Conservation (phyloP, 2,329 filamentous ascomycete genomes). For the Fusarium sacchari region DNA sequence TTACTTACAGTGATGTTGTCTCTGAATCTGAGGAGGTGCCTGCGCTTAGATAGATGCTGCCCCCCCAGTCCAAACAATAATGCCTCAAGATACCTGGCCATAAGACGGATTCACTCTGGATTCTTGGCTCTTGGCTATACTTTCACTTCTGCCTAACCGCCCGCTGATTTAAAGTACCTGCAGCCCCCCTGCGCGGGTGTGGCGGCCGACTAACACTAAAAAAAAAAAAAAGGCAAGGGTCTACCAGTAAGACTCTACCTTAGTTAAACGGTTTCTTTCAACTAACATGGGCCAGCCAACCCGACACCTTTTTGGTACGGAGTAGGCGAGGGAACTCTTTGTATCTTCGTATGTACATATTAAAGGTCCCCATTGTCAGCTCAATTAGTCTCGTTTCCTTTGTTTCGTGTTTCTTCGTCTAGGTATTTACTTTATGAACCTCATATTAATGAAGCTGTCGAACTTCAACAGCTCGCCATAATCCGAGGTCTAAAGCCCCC, state of each 20-base stretch:
- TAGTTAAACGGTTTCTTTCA: slow-evolving; percentile 1
- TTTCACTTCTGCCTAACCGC: background rate
- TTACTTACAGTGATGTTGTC: background rate
- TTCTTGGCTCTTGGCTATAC: slow-evolving; percentile 10
- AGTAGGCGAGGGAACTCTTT: slow-evolving; percentile 4
- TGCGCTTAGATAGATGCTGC: background rate
- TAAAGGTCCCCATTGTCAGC: background rate
- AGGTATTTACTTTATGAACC: background rate
- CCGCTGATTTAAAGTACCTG: background rate
- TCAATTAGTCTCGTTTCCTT: background rate
- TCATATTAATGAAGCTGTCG: background rate
- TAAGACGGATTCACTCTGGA: background rate
- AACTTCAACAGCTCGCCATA: background rate
- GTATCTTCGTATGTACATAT: slow-evolving; percentile 9
- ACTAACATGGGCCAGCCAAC: background rate
- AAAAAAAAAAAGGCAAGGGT: background rate
- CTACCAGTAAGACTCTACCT: too few species aligned
- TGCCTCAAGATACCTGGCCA: background rate
- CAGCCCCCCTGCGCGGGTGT: slow-evolving; percentile 5
- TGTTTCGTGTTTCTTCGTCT: background rate
- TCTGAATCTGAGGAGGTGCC: background rate
- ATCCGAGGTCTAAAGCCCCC: background rate
- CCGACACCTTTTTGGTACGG: too few species aligned
- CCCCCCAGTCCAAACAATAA: background rate
- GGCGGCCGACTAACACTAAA: slow-evolving; percentile 7